Percentiles rank a stretch among this genome's conserved stretches.
Conservation (phyloP, 345 rosid genomes). For the Boechera divaricarpa region DNA sequence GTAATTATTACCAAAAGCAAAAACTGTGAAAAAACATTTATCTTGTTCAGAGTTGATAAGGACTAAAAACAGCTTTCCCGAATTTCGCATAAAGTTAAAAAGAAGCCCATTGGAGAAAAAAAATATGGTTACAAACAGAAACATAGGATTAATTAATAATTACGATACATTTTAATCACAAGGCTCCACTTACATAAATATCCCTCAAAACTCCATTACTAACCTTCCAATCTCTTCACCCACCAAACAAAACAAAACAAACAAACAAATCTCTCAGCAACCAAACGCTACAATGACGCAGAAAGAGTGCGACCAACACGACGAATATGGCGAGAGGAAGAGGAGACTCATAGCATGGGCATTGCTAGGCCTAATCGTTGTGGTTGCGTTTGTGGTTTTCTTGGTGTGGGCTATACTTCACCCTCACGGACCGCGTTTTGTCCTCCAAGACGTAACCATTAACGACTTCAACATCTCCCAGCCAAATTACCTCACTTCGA, state of each 20-base stretch:
- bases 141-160: constrained; percentile 16
- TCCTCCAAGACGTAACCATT: constrained; percentile 71
- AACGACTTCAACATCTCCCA: constrained; percentile 58
- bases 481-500: constrained; percentile 52
- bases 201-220: constrained; percentile 9
- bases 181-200: constrained; percentile 27
- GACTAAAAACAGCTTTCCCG: constrained; percentile 6
- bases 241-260: constrained; percentile 24
- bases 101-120: not conserved
- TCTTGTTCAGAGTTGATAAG: not conserved
- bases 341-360: constrained; percentile 34
- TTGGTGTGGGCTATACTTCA: constrained; percentile 61
- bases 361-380: constrained; percentile 25
- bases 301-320: constrained; percentile 47
- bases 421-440: constrained; percentile 69
- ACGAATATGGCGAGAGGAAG: constrained; percentile 27
- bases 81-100: constrained; percentile 24
- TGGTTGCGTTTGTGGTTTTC: constrained; percentile 51
- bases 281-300: constrained; percentile 44
- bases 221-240: constrained; percentile 13
- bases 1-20: constrained; percentile 4
- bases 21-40: not conserved
- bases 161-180: constrained; percentile 26
- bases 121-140: constrained; percentile 16
- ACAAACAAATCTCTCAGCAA: not conserved